Percentiles rank a stretch among this genome's conserved stretches.
phyloP scores from a whole-genome alignment of 2,329 filamentous ascomycete genomes.

The Colletotrichum theobromicola region DNA sequence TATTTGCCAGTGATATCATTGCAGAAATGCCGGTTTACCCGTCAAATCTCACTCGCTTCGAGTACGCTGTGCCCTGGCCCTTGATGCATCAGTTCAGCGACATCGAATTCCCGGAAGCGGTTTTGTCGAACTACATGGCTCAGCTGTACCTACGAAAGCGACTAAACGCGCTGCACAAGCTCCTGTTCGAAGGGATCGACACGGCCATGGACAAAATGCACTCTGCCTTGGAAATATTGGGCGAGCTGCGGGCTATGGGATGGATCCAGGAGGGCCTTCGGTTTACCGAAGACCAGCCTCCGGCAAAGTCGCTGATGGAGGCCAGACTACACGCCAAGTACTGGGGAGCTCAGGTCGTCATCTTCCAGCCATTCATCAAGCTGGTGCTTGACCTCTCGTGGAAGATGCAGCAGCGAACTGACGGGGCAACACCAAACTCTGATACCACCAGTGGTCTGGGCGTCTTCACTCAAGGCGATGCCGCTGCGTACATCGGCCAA shows the following conservation, averaged over 20 bases:
- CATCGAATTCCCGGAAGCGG: constrained; percentile 41
- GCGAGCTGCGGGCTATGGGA: constrained; percentile 31
- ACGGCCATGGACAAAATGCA: constrained; percentile 42
- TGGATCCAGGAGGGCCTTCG: constrained; percentile 56
- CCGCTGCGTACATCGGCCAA: not conserved
- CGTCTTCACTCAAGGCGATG: constrained; percentile 27
- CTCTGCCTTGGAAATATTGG: constrained; percentile 41
- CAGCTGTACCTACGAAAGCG: constrained; percentile 70
- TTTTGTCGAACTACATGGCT: constrained; percentile 65
- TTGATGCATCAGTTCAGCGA: constrained; percentile 37
- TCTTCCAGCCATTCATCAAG: constrained; percentile 77
- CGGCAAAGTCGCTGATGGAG: constrained; percentile 76
- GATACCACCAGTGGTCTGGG: constrained; percentile 38
- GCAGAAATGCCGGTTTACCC: constrained; percentile 77
- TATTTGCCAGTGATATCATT: constrained; percentile 74
- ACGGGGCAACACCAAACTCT: constrained; percentile 27
- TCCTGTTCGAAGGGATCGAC: constrained; percentile 55
- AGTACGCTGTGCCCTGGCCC: constrained; percentile 71
- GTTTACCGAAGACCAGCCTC: constrained; percentile 72
- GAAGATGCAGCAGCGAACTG: constrained; percentile 32
- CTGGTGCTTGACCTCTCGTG: constrained; percentile 58
- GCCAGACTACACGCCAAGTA: constrained; percentile 92
- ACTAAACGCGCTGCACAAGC: constrained; percentile 66
- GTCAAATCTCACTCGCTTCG: constrained; percentile 65
- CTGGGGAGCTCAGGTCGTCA: constrained; percentile 90